Base-by-base conservation (phyloP, 2,329 filamentous ascomycete species). In the Penicillium sp. region DNA sequence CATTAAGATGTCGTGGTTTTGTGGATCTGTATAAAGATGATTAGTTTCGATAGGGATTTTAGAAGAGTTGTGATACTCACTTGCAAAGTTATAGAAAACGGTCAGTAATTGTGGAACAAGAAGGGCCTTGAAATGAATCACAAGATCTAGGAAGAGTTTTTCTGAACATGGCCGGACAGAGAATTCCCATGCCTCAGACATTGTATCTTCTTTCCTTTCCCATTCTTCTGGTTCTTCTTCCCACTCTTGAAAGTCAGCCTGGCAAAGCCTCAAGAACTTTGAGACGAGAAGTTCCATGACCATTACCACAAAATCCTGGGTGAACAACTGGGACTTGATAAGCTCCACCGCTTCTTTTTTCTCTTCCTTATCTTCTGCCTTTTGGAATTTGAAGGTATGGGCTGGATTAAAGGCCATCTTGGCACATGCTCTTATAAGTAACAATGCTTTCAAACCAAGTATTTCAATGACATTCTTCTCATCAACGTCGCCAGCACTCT, bases 171-270 rank as follows among this genome's bases (percentile, higher is more conserved):
- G 90, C 30, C 93, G 86, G 53, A 97, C 87, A 58, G 93, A 90
- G 77, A 92, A 97, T 66, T 97, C 91, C 82, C 89, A 97, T 1
- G 89, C 90, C 63, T 91, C 89, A 35, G 89, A 86, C 58, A 90
- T 84, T 59, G 87, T 89, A 66, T 95, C 91, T 76, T 97, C 91
- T 65, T 88, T 86, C 62, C 89, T 87, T 71, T 97, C 93, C 92
- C 94, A 99, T 54, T 95, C 91, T 70, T 99, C 91, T 0, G 93
- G 91, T 57, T 96, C 91, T 67, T 95, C 88, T 68, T 95, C 88
- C 94, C 94, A 99, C 57, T 91, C 88, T 60, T 91, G 86, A 1
- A 97, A 82, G 71, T 99, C 94, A 52, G 85, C 85, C 58, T 88
- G 83, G 33, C 91, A 85, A 71, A 97, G 94, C 38, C 94, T 83